Conservation (phyloP, 192 early-diverging fungal genomes). For the Backusella macrospora region DNA sequence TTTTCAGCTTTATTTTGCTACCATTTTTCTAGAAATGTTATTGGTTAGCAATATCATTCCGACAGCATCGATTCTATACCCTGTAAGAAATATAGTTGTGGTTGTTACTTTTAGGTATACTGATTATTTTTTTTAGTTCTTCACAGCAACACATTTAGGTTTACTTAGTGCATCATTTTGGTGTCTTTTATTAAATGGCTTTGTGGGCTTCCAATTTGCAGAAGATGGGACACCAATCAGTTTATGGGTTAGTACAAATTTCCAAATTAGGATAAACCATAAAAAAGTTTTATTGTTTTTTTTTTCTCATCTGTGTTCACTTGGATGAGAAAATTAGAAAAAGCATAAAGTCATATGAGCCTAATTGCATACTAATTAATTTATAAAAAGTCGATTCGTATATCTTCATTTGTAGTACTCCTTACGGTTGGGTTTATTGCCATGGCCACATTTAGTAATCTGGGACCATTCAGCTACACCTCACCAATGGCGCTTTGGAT, state of each 20-base stretch:
- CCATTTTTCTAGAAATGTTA: constrained; percentile 85
- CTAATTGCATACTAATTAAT: constrained; percentile 12
- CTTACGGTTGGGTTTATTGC: constrained; percentile 73
- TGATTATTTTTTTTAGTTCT: constrained; percentile 61
- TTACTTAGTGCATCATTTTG: constrained; percentile 84
- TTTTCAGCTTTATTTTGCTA: constrained; percentile 91
- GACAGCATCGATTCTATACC: constrained; percentile 70
- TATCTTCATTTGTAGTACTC: constrained; percentile 80
- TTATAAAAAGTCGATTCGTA: constrained; percentile 67
- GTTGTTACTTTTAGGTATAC: background rate
- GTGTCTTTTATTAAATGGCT: constrained; percentile 91
- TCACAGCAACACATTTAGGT: constrained; percentile 78
- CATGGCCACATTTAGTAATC: constrained; percentile 78
- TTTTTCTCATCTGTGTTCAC: background rate
- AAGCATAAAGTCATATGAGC: background rate
- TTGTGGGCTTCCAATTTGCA: constrained; percentile 94
- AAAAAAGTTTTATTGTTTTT: background rate
- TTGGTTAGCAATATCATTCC: constrained; percentile 92
- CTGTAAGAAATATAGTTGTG: constrained; percentile 33
- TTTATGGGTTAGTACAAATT: constrained; percentile 68
- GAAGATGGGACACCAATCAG: constrained; percentile 93
- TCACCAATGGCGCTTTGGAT: constrained; percentile 78
- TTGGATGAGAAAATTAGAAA: background rate
- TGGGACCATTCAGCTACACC: constrained; percentile 60
- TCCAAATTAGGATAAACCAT: constrained; percentile 9